Conservation (phyloP, 345 rosid species). For the Arabidopsis suecica region DNA sequence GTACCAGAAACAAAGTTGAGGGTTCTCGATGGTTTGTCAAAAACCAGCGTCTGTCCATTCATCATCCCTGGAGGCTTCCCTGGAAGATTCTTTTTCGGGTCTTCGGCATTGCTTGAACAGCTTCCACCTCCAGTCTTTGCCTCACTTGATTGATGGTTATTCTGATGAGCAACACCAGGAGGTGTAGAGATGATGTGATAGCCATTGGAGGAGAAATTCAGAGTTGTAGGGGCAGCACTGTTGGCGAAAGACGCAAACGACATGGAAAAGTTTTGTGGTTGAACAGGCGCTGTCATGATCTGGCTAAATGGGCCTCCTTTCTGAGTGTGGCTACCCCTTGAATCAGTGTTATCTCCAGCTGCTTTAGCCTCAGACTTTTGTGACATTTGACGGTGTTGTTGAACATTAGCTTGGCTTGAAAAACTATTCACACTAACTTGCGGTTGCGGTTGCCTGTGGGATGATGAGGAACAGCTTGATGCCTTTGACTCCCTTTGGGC, state of each 20-base stretch:
- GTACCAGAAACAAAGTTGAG: slow-evolving; percentile 60
- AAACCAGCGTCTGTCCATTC: slow-evolving; percentile 54
- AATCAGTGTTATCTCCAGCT: slow-evolving; percentile 46
- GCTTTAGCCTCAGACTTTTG: slow-evolving; percentile 50
- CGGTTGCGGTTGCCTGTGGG: slow-evolving; percentile 52
- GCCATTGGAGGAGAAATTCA: slow-evolving; percentile 58
- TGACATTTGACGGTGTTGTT: slow-evolving; percentile 49
- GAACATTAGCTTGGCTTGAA: slow-evolving; percentile 44
- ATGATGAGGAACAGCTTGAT: slow-evolving; percentile 55
- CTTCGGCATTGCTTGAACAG: slow-evolving; percentile 46
- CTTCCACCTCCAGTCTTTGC: slow-evolving; percentile 50
- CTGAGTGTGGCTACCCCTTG: slow-evolving; percentile 37
- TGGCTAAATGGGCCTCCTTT: slow-evolving; percentile 50
- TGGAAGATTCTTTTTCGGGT: slow-evolving; percentile 43
- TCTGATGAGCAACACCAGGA: slow-evolving; percentile 44
- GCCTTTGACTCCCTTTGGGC: slow-evolving; percentile 48
- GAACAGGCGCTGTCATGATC: slow-evolving; percentile 46
- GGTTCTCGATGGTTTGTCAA: slow-evolving; percentile 57
- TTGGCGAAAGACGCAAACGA: slow-evolving; percentile 55
- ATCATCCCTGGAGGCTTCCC: slow-evolving; percentile 45
- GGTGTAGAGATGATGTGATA: slow-evolving; percentile 51
- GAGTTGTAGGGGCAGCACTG: slow-evolving; percentile 48
- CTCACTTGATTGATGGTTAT: slow-evolving; percentile 51
- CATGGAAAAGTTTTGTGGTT: slow-evolving; percentile 55
- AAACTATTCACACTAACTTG: slow-evolving; percentile 41